These are phyloP conservation scores for Lyophyllum shimeji DNA, from an alignment of 768 basidiomycete genomes.

Conservation along the genomic window DNA sequence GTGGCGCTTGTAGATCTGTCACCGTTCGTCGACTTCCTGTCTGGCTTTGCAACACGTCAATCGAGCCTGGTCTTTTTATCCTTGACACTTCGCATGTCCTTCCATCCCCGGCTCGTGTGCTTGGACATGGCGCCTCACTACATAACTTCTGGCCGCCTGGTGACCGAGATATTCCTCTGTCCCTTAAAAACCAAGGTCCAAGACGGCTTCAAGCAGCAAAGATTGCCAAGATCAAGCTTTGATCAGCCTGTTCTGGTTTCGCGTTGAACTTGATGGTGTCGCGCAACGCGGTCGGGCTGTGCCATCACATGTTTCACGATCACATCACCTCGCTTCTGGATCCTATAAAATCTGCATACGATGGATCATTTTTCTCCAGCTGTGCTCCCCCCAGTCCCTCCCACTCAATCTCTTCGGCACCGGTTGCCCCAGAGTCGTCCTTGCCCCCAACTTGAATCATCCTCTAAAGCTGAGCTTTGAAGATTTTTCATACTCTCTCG, in stretches of 20 bases:
- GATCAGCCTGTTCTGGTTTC: background rate
- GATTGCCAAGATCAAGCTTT: too few species aligned
- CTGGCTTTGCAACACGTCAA: too few species aligned
- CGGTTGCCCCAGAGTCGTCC: conserved; percentile 20
- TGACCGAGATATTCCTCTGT: too few species aligned
- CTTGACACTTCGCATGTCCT: too few species aligned
- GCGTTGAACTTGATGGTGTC: background rate
- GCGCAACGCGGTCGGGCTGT: background rate
- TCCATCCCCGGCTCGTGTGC: too few species aligned
- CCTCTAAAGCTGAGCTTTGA: conserved; percentile 17
- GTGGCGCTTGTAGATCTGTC: too few species aligned
- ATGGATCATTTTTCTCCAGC: conserved; percentile 8
- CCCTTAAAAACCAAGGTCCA: too few species aligned
- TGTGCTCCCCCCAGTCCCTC: conserved; percentile 16
- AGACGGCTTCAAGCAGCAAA: too few species aligned
- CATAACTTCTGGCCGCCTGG: too few species aligned
- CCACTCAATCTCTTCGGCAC: conserved; percentile 19
- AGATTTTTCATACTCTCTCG: conserved; percentile 5
- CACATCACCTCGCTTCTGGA: conserved; percentile 1
- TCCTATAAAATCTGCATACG: conserved; percentile 6
- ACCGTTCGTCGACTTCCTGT: too few species aligned
- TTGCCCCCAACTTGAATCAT: background rate
- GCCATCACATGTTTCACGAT: conserved; percentile 2
- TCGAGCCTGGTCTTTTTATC: too few species aligned
- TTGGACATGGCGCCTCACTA: too few species aligned